Evolutionary conservation across 2,329 filamentous ascomycete genomes (phyloP).

Genomic region (Talaromyces rugulosus): DNA sequence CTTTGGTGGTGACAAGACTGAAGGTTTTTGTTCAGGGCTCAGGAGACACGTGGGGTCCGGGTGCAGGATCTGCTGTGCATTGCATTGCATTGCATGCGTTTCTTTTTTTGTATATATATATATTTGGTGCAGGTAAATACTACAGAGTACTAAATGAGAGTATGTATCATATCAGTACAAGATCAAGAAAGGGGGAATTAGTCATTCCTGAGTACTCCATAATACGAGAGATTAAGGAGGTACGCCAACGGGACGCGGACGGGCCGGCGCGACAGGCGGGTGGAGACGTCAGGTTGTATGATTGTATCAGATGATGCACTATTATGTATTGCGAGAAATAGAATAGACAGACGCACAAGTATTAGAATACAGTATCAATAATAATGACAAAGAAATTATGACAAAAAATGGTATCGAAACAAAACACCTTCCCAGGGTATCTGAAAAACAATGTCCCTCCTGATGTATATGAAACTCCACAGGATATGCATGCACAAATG

Average conservation of each 20-base stretch:
- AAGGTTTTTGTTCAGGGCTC: background rate
- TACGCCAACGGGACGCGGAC: background rate
- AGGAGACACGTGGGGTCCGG: background rate
- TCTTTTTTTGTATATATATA: background rate
- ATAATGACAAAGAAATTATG: background rate
- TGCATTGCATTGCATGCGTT: background rate
- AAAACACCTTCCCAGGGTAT: conserved; percentile 7
- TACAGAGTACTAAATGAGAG: too few species aligned
- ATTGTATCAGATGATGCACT: too few species aligned
- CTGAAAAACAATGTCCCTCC: background rate
- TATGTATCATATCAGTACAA: too few species aligned
- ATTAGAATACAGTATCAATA: background rate
- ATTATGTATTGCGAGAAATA: too few species aligned
- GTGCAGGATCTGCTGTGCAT: background rate
- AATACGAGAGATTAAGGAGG: background rate
- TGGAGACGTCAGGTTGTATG: background rate
- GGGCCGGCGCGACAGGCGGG: background rate
- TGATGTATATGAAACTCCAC: conserved; percentile 11
- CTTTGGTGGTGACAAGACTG: too few species aligned
- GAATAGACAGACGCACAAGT: background rate
- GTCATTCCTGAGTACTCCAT: too few species aligned
- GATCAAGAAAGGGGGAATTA: background rate
- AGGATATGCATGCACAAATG: conserved; percentile 5
- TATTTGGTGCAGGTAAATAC: background rate
- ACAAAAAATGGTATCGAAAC: background rate